Evolutionary conservation across 495 filamentous ascomycete genomes (phyloP).

Genomic region (Chaetomium cochliodes): DNA sequence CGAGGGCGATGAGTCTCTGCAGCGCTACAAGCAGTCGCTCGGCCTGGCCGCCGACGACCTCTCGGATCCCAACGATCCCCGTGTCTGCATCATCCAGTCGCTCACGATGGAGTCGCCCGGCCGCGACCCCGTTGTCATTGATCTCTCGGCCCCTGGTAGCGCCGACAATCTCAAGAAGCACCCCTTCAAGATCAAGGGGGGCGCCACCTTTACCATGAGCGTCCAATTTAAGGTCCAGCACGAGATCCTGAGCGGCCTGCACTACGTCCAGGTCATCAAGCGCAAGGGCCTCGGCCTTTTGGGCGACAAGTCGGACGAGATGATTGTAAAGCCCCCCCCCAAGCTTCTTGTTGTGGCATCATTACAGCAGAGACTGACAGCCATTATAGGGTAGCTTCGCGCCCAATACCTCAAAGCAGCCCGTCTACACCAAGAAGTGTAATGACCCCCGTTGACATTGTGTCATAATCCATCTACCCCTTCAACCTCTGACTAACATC

Average conservation of each 20-base stretch:
- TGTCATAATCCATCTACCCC: not conserved
- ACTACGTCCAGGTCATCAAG: constrained; percentile 92
- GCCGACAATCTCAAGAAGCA: constrained; percentile 72
- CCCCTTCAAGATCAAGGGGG: constrained; percentile 97
- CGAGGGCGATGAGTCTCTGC: constrained; percentile 82
- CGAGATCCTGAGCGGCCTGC: constrained; percentile 87
- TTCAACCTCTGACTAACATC: constrained; percentile 5
- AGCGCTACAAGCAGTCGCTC: constrained; percentile 95
- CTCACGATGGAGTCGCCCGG: constrained; percentile 79
- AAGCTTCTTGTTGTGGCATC: not conserved
- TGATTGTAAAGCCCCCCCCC: constrained; percentile 64
- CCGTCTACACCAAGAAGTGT: constrained; percentile 87
- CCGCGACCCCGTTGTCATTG: constrained; percentile 79
- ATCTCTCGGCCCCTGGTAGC: constrained; percentile 64
- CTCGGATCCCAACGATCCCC: constrained; percentile 72
- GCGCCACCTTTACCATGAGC: constrained; percentile 86
- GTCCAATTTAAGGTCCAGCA: constrained; percentile 92
- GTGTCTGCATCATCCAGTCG: constrained; percentile 84
- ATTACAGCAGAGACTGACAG: not conserved
- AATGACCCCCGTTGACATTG: constrained; percentile 22
- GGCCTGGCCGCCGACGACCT: constrained; percentile 67
- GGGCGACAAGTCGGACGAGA: constrained; percentile 83
- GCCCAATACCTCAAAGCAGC: constrained; percentile 81
- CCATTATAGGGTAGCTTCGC: constrained; percentile 70
- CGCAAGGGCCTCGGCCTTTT: constrained; percentile 72